Evolutionary conservation across 495 filamentous ascomycete genomes (phyloP), one percentile per base, ranked within the genome.

Genomic region (Talaromyces nanjingensis): DNA sequence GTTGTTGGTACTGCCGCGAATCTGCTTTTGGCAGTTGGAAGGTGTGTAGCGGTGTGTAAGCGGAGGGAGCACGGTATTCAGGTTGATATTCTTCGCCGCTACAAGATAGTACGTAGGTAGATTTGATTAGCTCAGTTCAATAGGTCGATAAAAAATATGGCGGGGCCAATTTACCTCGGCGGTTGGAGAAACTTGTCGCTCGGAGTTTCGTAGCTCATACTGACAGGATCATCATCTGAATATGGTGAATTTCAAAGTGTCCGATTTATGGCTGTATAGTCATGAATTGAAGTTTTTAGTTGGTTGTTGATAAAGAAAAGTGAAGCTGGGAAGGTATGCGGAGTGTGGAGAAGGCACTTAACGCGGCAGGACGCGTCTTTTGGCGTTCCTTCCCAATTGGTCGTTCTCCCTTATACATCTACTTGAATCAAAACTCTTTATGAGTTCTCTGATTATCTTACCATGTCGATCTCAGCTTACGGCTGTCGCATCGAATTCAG

Each of bases 1-100:
- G 96, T 72, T 98, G 96, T 71, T 91, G 83, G 69, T 98, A 99
- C 24, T 90, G 87, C 55, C 88, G 85, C 34, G 87, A 81, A n/a
- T 77, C 71, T 11, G 84, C 86, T 66, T 86, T 86, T 1, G 87
- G 84, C 11, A 97, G 82, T 54, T 78, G 72, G 71, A 90, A 97
- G 0, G 87, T 89, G 57, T 85, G 74, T 24, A 93, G 79, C 1
- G 92, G 87, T 61, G 87, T 88, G 78, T 96, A 96, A 63, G 77
- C 72, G 3, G 91, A 93, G 22, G 75, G 67, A 49, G 70, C 72
- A 49, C 88, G 81, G 53, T 79, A 75, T 29, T 73, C 64, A 12
- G 70, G 68, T 45, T 73, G 69, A 63, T 78, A 73, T 64, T 81
- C 74, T 63, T 78, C 72, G 31, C 77, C 70, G 59, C 78, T 82